Percentiles rank a stretch among this genome's conserved stretches.
These are phyloP conservation scores for Benincasa hispida DNA, from an alignment of 306 rosid genomes.

Conservation along the genomic window DNA sequence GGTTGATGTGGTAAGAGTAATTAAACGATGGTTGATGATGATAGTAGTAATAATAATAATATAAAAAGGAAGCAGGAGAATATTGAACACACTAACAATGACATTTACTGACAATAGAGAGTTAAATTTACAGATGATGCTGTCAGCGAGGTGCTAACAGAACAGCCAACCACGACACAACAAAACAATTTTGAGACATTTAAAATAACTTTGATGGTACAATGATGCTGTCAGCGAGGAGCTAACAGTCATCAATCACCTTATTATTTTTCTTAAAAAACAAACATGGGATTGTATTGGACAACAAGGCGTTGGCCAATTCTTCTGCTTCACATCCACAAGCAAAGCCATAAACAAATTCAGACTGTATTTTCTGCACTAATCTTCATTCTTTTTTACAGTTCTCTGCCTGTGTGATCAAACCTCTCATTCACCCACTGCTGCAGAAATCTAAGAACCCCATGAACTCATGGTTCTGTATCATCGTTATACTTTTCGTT, in stretches of 20 bases:
- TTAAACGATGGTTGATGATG: not conserved
- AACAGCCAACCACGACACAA: not conserved
- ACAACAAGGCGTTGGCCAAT: constrained; percentile 65
- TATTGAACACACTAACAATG: not conserved
- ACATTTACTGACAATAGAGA: not conserved
- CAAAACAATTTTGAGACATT: not conserved
- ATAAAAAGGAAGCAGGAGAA: not conserved
- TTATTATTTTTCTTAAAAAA: constrained; percentile 10
- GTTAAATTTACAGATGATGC: not conserved
- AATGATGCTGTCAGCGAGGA: constrained; percentile 33
- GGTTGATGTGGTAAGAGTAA: too few species aligned
- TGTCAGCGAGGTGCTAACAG: constrained; percentile 2
- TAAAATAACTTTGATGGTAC: not conserved
- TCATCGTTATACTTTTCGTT: constrained; percentile 50
- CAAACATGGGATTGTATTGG: constrained; percentile 32
- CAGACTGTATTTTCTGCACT: not conserved
- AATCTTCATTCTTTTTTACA: not conserved
- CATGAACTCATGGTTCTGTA: constrained; percentile 65
- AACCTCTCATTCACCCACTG: constrained; percentile 26
- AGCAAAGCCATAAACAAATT: not conserved
- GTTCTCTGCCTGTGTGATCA: not conserved
- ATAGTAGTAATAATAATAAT: not conserved
- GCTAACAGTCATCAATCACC: constrained; percentile 22
- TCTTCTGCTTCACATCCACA: not conserved
- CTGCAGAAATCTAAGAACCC: constrained; percentile 69